Evolutionary conservation across 768 basidiomycete species (phyloP).

Genomic region (Mycena kentingensis): DNA sequence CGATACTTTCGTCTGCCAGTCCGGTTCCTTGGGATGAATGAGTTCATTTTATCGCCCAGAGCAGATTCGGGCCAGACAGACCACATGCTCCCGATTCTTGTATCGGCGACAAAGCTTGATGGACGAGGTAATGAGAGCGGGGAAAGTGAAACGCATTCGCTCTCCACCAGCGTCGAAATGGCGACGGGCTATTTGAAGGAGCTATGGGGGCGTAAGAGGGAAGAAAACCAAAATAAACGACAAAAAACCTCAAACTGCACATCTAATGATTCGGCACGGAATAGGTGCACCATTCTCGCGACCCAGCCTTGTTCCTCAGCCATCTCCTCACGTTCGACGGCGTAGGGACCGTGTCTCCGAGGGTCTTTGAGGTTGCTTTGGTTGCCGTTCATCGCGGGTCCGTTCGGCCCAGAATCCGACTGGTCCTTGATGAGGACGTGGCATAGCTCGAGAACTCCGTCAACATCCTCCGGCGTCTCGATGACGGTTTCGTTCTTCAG

Average conservation of each 20-base stretch:
- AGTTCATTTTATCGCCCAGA: too few relatives aligned
- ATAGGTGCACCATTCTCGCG: conserved; percentile 95
- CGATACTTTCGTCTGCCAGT: conserved; percentile 86
- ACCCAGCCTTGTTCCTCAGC: conserved; percentile 99
- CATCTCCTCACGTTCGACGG: conserved; percentile 81
- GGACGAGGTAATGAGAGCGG: conserved; percentile 89
- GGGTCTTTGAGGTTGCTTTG: conserved; percentile 43
- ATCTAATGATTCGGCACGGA: conserved; percentile 82
- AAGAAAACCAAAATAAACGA: background rate
- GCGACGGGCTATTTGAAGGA: conserved; percentile 86
- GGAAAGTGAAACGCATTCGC: conserved; percentile 95
- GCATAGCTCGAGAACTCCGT: conserved; percentile 90
- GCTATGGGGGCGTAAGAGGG: conserved; percentile 42
- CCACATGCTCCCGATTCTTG: conserved; percentile 77
- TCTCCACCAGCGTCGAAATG: conserved; percentile 93
- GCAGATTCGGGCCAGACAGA: too few relatives aligned
- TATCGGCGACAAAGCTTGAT: conserved; percentile 93
- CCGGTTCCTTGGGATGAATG: conserved; percentile 59
- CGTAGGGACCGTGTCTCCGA: conserved; percentile 60
- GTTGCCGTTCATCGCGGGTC: conserved; percentile 33
- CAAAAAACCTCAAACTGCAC: conserved; percentile 83
- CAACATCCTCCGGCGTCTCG: conserved; percentile 91
- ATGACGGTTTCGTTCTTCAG: conserved; percentile 97
- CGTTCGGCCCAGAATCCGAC: conserved; percentile 48
- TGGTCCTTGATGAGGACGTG: conserved; percentile 91